Percentiles rank a stretch among this genome's conserved stretches.
phyloP scores from a whole-genome alignment of 2,329 filamentous ascomycete genomes.

The Proliferodiscus dingleyae region DNA sequence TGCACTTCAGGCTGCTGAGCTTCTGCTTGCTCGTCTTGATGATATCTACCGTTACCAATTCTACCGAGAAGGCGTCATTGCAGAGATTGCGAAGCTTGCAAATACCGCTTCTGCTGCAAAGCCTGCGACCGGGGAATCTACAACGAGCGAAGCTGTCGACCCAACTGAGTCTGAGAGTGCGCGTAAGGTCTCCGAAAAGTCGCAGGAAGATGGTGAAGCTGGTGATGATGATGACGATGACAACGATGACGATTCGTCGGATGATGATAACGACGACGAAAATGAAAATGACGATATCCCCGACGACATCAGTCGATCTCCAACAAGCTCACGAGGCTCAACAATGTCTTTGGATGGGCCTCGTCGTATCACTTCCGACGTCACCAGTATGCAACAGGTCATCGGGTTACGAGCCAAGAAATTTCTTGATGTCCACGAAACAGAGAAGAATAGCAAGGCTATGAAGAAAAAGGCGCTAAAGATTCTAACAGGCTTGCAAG shows the following conservation, averaged over 20 bases:
- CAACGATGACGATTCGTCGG: slow-evolving; percentile 45
- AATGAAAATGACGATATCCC: slow-evolving; percentile 49
- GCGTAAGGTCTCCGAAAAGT: slow-evolving; percentile 30
- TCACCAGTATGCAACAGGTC: slow-evolving; percentile 60
- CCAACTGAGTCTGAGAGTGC: slow-evolving; percentile 31
- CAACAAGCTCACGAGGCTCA: slow-evolving; percentile 52
- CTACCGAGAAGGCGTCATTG: slow-evolving; percentile 91
- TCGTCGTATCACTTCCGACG: slow-evolving; percentile 43
- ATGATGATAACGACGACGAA: slow-evolving; percentile 46
- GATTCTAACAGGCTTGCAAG: slow-evolving; percentile 69
- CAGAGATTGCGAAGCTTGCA: slow-evolving; percentile 81
- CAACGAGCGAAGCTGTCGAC: slow-evolving; percentile 14
- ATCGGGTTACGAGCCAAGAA: slow-evolving; percentile 74
- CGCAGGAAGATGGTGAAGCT: slow-evolving; percentile 11
- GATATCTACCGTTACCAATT: slow-evolving; percentile 93
- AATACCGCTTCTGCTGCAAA: slow-evolving; percentile 30
- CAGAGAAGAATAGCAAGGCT: slow-evolving; percentile 61
- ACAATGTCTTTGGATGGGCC: slow-evolving; percentile 59
- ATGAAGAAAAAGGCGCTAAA: slow-evolving; percentile 75
- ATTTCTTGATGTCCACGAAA: slow-evolving; percentile 80
- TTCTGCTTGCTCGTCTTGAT: slow-evolving; percentile 78
- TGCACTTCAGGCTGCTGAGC: slow-evolving; percentile 82
- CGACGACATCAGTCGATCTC: slow-evolving; percentile 36
- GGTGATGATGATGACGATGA: slow-evolving; percentile 41
- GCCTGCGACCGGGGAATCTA: slow-evolving; percentile 15